These are phyloP conservation scores for Oryza officinalis DNA, from an alignment of 176 grass and related monocot species.

Conservation along the genomic window DNA sequence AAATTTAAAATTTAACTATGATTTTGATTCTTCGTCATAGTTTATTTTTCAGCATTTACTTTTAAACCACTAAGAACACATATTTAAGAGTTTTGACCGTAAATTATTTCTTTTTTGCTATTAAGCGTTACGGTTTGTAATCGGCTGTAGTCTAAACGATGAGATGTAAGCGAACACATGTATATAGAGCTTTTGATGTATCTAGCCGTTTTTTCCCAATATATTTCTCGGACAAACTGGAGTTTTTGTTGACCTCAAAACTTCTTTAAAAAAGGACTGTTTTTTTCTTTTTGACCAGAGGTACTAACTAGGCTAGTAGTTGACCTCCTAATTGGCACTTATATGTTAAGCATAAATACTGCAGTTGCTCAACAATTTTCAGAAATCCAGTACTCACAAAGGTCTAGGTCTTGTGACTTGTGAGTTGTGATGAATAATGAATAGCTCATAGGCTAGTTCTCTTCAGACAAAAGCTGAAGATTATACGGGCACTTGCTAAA, in stretches of 20 bases:
- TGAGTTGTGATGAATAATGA: neutral
- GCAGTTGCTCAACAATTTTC: conserved; percentile 15
- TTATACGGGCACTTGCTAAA: neutral
- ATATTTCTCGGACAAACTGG: neutral
- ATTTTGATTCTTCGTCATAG: no score
- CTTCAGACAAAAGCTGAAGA: conserved; percentile 20
- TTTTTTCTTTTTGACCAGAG: neutral
- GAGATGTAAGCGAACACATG: no score
- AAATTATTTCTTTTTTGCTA: no score
- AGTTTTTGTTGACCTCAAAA: neutral
- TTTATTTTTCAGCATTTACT: no score
- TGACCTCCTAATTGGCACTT: neutral
- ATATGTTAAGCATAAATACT: neutral
- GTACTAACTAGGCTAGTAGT: neutral
- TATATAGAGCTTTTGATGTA: no score
- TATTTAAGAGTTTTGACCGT: no score
- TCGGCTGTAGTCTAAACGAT: no score
- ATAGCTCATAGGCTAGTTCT: neutral
- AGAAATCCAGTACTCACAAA: conserved; percentile 19
- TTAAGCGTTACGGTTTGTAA: no score
- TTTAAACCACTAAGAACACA: no score
- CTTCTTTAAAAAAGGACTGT: neutral
- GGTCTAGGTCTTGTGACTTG: neutral
- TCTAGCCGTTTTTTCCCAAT: neutral
- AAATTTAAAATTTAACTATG: no score